Percentiles rank a stretch among this genome's conserved stretches.
These are phyloP conservation scores for Neophaeococcomyces aloes DNA, from an alignment of 2,329 filamentous ascomycete species.

Conservation along the genomic window DNA sequence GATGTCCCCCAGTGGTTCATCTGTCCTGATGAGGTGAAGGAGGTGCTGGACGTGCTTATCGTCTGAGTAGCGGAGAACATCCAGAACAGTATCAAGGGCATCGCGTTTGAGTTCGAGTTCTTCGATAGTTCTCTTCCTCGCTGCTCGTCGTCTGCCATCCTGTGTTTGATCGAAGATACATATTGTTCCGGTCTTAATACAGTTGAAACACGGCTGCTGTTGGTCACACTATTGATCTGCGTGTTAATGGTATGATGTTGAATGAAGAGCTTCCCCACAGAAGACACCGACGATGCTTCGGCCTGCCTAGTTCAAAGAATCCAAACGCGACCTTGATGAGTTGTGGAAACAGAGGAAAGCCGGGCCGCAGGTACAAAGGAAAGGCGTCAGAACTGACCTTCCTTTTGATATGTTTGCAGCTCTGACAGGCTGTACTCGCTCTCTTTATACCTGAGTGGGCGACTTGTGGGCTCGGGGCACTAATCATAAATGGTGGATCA, in stretches of 20 bases:
- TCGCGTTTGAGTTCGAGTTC: constrained; percentile 23
- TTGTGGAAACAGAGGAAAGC: too few relatives aligned
- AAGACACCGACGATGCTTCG: too few relatives aligned
- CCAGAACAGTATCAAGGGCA: constrained; percentile 25
- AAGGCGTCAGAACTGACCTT: not conserved
- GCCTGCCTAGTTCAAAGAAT: too few relatives aligned
- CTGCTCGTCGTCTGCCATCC: constrained; percentile 8
- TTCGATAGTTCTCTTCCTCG: constrained; percentile 11
- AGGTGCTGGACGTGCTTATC: constrained; percentile 23
- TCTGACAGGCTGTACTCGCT: constrained; percentile 5
- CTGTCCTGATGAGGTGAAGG: constrained; percentile 23
- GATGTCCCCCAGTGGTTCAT: constrained; percentile 23
- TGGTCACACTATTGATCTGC: constrained; percentile 9
- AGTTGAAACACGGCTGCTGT: constrained; percentile 10
- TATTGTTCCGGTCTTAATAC: constrained; percentile 7
- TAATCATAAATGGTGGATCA: not conserved
- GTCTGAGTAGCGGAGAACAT: constrained; percentile 24
- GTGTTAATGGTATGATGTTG: not conserved
- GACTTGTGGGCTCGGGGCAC: not conserved
- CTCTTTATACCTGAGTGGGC: constrained; percentile 1
- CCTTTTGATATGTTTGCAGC: constrained; percentile 1
- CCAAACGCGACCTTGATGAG: too few relatives aligned
- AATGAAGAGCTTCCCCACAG: not conserved
- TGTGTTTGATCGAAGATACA: constrained; percentile 8
- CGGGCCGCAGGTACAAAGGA: too few relatives aligned